Evolutionary conservation across 139 green algal genomes (phyloP).

Genomic region (Haematococcus sp.): DNA sequence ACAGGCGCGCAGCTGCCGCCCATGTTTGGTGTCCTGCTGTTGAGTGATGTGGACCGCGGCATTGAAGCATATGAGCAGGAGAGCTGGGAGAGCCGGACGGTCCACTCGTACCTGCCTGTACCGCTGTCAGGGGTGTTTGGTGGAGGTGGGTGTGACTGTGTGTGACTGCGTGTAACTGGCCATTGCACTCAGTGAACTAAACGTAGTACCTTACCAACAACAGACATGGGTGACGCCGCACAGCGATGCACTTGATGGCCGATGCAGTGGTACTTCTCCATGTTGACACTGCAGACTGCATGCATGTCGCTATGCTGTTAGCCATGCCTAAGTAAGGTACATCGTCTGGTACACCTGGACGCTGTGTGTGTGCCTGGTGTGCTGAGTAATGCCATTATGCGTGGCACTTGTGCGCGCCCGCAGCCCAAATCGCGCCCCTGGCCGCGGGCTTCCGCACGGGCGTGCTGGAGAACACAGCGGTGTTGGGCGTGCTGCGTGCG

Average conservation of each 20-base stretch:
- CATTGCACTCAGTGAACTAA: neutral
- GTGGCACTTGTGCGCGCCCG: neutral
- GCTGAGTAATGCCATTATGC: too few relatives aligned
- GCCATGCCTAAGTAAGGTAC: too few relatives aligned
- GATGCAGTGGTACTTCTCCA: too few relatives aligned
- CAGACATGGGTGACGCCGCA: too few relatives aligned
- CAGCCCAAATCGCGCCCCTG: constrained; percentile 9
- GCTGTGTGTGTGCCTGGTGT: too few relatives aligned
- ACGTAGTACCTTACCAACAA: neutral
- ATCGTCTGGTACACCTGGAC: too few relatives aligned
- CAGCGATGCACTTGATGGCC: too few relatives aligned
- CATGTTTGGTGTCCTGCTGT: constrained; percentile 10
- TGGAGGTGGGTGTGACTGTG: constrained; percentile 18
- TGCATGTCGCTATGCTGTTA: too few relatives aligned
- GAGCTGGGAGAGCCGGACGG: neutral
- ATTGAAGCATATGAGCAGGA: neutral
- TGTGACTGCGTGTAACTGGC: too few relatives aligned
- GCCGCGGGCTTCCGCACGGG: neutral
- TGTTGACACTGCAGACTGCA: too few relatives aligned
- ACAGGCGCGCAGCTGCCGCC: constrained; percentile 1
- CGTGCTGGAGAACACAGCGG: constrained; percentile 1
- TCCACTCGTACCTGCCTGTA: constrained; percentile 4
- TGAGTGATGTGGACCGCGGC: constrained; percentile 14
- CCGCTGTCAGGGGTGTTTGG: constrained; percentile 7
- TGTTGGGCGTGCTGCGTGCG: constrained; percentile 7